These are phyloP conservation scores for Magnusiomyces fungicola DNA, from an alignment of 1,139 yeast genomes.

Conservation along the genomic window DNA sequence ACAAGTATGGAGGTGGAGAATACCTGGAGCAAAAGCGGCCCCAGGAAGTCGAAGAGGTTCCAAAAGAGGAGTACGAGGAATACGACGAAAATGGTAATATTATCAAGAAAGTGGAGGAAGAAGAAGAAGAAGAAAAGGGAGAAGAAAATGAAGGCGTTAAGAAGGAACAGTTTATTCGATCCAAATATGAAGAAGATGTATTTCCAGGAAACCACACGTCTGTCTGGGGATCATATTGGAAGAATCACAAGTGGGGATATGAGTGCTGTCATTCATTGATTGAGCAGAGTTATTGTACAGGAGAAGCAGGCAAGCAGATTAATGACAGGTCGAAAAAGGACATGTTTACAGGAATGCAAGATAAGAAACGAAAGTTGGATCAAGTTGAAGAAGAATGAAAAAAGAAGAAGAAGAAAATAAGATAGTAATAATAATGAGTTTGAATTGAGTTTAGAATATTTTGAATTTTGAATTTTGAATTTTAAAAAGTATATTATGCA, in stretches of 20 bases:
- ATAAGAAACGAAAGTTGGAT: neutral
- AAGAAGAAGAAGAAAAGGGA: constrained; percentile 11
- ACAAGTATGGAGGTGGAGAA: constrained; percentile 37
- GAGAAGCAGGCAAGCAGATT: constrained; percentile 5
- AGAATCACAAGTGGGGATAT: constrained; percentile 45
- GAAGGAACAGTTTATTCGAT: constrained; percentile 13
- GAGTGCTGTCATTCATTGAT: constrained; percentile 39
- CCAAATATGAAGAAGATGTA: constrained; percentile 37
- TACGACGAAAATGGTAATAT: constrained; percentile 20
- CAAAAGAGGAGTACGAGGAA: constrained; percentile 20
- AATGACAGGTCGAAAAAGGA: neutral
- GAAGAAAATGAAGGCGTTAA: constrained; percentile 7
- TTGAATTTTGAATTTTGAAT: too few relatives aligned
- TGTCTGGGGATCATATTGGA: constrained; percentile 45
- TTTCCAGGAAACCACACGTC: constrained; percentile 37
- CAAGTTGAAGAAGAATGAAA: neutral
- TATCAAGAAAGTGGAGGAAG: constrained; percentile 6
- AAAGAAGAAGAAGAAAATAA: neutral
- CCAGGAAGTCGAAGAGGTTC: constrained; percentile 22
- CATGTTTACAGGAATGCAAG: neutral
- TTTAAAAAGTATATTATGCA: too few relatives aligned
- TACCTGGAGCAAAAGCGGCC: constrained; percentile 22
- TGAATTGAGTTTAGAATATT: too few relatives aligned
- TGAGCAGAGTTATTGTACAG: constrained; percentile 33
- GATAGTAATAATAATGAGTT: too few relatives aligned